Evolutionary conservation across 139 green algal species (phyloP).

Genomic region (Tetradesmus obliquus): DNA sequence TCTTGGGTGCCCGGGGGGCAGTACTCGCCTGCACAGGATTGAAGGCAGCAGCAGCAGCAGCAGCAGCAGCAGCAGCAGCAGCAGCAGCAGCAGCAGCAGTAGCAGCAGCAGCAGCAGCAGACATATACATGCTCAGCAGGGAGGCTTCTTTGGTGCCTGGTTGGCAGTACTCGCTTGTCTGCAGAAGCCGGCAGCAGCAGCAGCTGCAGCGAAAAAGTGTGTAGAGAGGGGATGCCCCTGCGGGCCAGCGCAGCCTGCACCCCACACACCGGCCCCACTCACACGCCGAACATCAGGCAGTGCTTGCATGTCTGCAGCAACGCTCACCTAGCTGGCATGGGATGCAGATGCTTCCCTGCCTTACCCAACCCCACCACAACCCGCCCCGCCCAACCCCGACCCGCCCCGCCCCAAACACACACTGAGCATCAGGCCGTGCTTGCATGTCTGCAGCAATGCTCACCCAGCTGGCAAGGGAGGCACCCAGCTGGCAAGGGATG

Average conservation of each 20-base stretch:
- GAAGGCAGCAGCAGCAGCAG: not conserved
- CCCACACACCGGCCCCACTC: no score
- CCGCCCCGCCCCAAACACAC: no score
- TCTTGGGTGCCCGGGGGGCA: conserved; percentile 16
- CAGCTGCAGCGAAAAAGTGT: no score
- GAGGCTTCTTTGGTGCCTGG: conserved; percentile 12
- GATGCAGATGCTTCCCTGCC: no score
- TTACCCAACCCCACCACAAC: no score
- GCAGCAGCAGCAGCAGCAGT: no score
- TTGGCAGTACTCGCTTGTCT: conserved; percentile 29
- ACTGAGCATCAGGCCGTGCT: not conserved
- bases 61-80: no score
- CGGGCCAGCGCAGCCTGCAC: no score
- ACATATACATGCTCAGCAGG: not conserved
- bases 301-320: no score
- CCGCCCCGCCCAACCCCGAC: not conserved
- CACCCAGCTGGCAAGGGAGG: conserved; percentile 18
- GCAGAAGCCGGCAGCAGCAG: no score
- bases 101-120: not conserved
- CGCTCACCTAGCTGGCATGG: no score
- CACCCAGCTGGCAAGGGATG: not conserved
- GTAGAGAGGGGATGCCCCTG: not conserved
- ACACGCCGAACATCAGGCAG: no score
- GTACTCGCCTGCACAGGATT: conserved; percentile 5
- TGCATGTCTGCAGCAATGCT: not conserved